phyloP scores from a whole-genome alignment of 495 filamentous ascomycete genomes.

The Cercophora samala region DNA sequence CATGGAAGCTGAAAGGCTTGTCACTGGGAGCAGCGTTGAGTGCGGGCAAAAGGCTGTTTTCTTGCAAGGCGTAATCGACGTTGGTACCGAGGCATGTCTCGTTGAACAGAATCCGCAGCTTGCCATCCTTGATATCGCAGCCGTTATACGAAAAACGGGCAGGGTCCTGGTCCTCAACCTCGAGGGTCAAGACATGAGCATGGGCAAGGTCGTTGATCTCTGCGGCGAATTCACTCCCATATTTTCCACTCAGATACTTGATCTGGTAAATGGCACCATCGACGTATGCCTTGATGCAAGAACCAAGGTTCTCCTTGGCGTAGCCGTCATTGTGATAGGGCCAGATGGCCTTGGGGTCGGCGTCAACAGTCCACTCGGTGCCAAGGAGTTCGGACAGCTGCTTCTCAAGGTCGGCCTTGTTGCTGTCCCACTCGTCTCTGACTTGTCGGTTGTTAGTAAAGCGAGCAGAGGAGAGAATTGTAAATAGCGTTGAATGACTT shows the following conservation, averaged over 20 bases:
- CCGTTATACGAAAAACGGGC: conserved; percentile 45
- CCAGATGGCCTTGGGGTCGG: conserved; percentile 46
- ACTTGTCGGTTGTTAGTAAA: conserved; percentile 31
- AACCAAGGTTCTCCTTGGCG: conserved; percentile 44
- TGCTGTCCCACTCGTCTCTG: conserved; percentile 51
- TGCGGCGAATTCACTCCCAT: conserved; percentile 36
- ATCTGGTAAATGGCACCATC: conserved; percentile 40
- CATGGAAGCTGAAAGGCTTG: conserved; percentile 42
- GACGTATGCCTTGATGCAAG: conserved; percentile 47
- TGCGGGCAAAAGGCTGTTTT: conserved; percentile 37
- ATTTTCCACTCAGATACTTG: conserved; percentile 34
- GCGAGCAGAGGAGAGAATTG: not conserved
- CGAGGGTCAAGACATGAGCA: conserved; percentile 46
- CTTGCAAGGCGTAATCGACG: conserved; percentile 37
- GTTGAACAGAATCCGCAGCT: conserved; percentile 47
- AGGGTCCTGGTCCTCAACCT: conserved; percentile 39
- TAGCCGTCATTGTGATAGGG: conserved; percentile 49
- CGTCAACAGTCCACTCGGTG: conserved; percentile 46
- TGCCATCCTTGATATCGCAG: conserved; percentile 43
- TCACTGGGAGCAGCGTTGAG: conserved; percentile 43
- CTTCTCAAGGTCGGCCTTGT: conserved; percentile 42
- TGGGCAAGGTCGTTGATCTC: conserved; percentile 50
- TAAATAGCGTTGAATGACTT: conserved; percentile 17
- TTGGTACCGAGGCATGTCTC: conserved; percentile 44
- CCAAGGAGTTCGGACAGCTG: conserved; percentile 44